These are phyloP conservation scores for Dioscorea alata DNA, from an alignment of 106 monocot genomes.

Conservation along the genomic window DNA sequence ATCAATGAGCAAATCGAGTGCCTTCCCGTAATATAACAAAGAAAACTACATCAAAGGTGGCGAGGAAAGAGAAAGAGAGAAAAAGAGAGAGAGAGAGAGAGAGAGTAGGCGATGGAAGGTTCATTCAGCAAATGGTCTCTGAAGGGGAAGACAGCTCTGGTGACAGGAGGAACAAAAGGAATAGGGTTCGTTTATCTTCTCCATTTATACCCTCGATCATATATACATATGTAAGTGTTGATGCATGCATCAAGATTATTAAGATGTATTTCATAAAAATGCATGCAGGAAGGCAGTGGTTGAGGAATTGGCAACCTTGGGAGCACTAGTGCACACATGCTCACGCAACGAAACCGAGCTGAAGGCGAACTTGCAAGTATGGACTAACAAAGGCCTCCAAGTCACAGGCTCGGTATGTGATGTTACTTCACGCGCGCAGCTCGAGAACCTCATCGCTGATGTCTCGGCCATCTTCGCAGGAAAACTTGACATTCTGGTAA, in stretches of 20 bases:
- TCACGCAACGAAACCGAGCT: slow-evolving; percentile 55
- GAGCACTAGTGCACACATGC: slow-evolving; percentile 63
- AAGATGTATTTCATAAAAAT: too few relatives aligned
- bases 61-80: too few relatives aligned
- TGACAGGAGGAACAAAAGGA: not conserved
- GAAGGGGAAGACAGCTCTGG: not conserved
- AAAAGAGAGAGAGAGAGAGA: too few relatives aligned
- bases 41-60: too few relatives aligned
- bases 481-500: slow-evolving; percentile 53
- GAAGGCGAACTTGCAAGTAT: slow-evolving; percentile 27
- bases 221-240: too few relatives aligned
- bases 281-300: slow-evolving; percentile 24
- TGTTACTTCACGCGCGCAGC: slow-evolving; percentile 21
- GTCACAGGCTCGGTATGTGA: slow-evolving; percentile 65
- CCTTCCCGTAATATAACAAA: too few relatives aligned
- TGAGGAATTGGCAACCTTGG: slow-evolving; percentile 48
- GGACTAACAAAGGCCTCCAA: slow-evolving; percentile 22
- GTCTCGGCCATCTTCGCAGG: slow-evolving; percentile 37
- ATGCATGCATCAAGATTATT: not conserved
- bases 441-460: slow-evolving; percentile 38
- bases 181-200: not conserved
- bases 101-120: not conserved
- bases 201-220: too few relatives aligned
- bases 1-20: too few relatives aligned
- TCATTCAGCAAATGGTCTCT: not conserved